A percentile compares a stretch with the other conserved stretches of the same genome.
Conservation (phyloP, 306 rosid genomes). For the Malus sieversii region DNA sequence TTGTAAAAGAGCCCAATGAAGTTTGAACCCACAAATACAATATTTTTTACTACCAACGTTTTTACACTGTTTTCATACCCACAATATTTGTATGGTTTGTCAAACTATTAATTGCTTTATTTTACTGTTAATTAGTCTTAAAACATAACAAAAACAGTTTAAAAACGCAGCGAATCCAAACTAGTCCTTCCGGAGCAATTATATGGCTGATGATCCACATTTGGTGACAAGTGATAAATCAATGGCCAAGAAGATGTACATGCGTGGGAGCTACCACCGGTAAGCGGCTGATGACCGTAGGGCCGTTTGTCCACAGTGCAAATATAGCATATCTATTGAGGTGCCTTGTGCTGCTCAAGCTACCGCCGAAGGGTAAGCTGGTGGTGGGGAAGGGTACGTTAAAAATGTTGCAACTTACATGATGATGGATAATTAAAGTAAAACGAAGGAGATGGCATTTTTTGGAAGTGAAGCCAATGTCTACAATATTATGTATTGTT, state of each 20-base stretch:
- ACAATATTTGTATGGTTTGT: not conserved
- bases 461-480: slow-evolving; percentile 22
- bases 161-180: too few species aligned
- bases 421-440: slow-evolving; percentile 21
- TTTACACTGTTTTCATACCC: too few species aligned
- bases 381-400: slow-evolving; percentile 8
- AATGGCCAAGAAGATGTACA: not conserved
- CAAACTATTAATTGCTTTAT: too few species aligned
- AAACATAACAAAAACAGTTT: slow-evolving; percentile 2
- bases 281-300: not conserved
- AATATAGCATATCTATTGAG: not conserved
- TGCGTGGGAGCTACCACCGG: not conserved
- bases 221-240: not conserved
- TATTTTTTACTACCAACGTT: too few species aligned
- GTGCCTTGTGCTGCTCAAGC: not conserved
- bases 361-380: not conserved
- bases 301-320: slow-evolving; percentile 1
- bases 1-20: not conserved
- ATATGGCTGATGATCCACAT: not conserved
- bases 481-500: not conserved
- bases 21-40: too few species aligned
- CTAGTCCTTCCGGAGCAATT: too few species aligned
- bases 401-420: slow-evolving; percentile 20
- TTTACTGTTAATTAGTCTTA: too few species aligned
- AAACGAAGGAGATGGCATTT: too few species aligned